Percentiles rank a stretch among this genome's conserved stretches.
Evolutionary conservation across 805 yeast species (phyloP).

Genomic region (Cephaloascus fragrans): DNA sequence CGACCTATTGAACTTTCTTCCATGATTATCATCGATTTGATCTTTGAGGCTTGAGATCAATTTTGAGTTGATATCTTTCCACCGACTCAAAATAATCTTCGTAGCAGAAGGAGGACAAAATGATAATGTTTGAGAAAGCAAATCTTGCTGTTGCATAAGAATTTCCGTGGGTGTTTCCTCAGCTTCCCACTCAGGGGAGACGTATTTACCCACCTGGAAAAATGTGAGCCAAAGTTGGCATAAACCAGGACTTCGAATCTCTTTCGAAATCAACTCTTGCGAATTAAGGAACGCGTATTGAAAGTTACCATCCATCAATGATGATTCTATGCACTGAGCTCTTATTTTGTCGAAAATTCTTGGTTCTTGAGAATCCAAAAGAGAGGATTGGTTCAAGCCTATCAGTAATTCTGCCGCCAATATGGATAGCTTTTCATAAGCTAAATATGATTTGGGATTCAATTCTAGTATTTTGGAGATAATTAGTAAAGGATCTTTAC

Average conservation of each 20-base stretch:
- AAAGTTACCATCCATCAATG: conserved; percentile 56
- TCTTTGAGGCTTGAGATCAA: conserved; percentile 17
- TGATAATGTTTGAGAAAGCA: conserved; percentile 42
- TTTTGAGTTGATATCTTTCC: conserved; percentile 43
- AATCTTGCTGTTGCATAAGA: conserved; percentile 39
- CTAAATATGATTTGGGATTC: conserved; percentile 40
- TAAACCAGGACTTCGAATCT: no score
- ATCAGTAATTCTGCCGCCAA: conserved; percentile 29
- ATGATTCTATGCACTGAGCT: conserved; percentile 53
- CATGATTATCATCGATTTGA: conserved; percentile 13
- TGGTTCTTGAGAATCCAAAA: conserved; percentile 4
- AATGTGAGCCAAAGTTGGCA: conserved; percentile 63
- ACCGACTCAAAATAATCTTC: conserved; percentile 47
- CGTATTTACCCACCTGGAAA: conserved; percentile 59
- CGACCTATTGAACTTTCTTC: not conserved
- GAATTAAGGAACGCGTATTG: conserved; percentile 40
- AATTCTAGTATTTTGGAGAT: conserved; percentile 39
- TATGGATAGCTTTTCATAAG: conserved; percentile 27
- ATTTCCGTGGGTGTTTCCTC: conserved; percentile 21
- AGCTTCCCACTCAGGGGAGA: conserved; percentile 20
- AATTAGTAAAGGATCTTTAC: conserved; percentile 21
- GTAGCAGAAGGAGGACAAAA: conserved; percentile 47
- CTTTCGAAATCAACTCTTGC: conserved; percentile 22
- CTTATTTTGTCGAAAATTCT: conserved; percentile 21
- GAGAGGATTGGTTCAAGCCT: conserved; percentile 20